Base-by-base conservation (phyloP, 139 green algal species). In the Chlorella sorokiniana region DNA sequence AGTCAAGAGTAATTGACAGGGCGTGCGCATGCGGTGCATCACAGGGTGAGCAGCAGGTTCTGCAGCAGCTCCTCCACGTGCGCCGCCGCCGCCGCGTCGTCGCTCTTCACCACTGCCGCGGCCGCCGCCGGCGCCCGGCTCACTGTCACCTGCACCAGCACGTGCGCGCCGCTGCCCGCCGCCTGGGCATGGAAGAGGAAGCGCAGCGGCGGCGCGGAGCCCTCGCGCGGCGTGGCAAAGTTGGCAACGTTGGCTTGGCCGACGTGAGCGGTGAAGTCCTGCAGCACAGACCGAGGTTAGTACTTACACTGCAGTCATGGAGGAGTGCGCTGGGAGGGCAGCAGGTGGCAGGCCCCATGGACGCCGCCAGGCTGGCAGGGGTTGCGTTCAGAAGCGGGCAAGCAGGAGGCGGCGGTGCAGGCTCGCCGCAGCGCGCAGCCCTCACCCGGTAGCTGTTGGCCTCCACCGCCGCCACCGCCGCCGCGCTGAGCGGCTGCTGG, bases 201-300 rank as follows among this genome's bases (percentile, higher is more conserved):
- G 29, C 78, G 78, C 23, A 61, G 63, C 0, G 84, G 84, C 27
- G 71, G 62, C 1, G 45, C 40, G 51, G 33, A 42, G 56, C 84
- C 78, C 42, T 82, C 78, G 10, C 68, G 54, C 14, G 84, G 84
- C 20, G 71, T 85, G 3, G 69, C 84, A 52, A 88, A 76, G 37
- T 51, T 83, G 37, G 63, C 69, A 0, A 88, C 42, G 40, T 88
- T 68, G 35, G 84, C 84, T 45, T 88, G 84, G 35, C 27, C 65
- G 25, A 88, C 79, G 84, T 88, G 84, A 1, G 64, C 62, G 11
- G 51, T 81, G 75, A 88, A 88, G 48, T 86, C 79, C 80, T 78
- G 63, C 22, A 77, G n/a, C n/a, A n/a, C n/a, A n/a, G n/a, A n/a
- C n/a, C n/a, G n/a, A n/a, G n/a, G n/a, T n/a, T n/a, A n/a, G n/a